Evolutionary conservation across 1,284 basidiomycete genomes (phyloP).

Genomic region (Moniliella sp.): DNA sequence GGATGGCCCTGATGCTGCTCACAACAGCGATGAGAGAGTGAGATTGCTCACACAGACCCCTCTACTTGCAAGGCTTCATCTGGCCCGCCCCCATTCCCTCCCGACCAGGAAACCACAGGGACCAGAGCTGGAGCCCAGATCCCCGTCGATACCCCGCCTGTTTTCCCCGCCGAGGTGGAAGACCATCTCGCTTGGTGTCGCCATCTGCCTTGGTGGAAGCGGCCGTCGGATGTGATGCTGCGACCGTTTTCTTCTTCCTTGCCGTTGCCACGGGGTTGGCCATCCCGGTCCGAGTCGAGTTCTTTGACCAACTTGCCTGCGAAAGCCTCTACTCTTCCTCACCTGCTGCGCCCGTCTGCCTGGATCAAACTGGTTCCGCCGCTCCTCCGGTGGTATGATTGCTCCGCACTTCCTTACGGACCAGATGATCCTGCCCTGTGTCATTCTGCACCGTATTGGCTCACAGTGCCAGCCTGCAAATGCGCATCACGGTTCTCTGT

Average conservation of each 20-base stretch:
- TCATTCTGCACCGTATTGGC: conserved; percentile 12
- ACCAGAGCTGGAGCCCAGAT: too few relatives aligned
- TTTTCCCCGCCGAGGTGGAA: conserved; percentile 6
- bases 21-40: too few relatives aligned
- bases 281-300: conserved; percentile 22
- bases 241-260: conserved; percentile 17
- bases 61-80: too few relatives aligned
- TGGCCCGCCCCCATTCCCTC: too few relatives aligned
- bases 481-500: conserved; percentile 48
- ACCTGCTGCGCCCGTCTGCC: conserved; percentile 7
- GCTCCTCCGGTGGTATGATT: too few relatives aligned
- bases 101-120: too few relatives aligned
- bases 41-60: too few relatives aligned
- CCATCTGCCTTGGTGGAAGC: conserved; percentile 15
- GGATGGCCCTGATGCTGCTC: too few relatives aligned
- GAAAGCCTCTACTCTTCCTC: conserved; percentile 4
- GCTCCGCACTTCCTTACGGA: too few relatives aligned
- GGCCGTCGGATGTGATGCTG: conserved; percentile 18
- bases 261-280: conserved; percentile 18
- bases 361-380: too few relatives aligned
- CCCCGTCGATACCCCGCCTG: background rate
- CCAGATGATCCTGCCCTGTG: conserved; percentile 8
- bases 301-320: conserved; percentile 24
- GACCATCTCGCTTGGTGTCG: conserved; percentile 16
- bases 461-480: conserved; percentile 11